phyloP scores from a whole-genome alignment of 495 filamentous ascomycete species.

The Aspergillus homomorphus region DNA sequence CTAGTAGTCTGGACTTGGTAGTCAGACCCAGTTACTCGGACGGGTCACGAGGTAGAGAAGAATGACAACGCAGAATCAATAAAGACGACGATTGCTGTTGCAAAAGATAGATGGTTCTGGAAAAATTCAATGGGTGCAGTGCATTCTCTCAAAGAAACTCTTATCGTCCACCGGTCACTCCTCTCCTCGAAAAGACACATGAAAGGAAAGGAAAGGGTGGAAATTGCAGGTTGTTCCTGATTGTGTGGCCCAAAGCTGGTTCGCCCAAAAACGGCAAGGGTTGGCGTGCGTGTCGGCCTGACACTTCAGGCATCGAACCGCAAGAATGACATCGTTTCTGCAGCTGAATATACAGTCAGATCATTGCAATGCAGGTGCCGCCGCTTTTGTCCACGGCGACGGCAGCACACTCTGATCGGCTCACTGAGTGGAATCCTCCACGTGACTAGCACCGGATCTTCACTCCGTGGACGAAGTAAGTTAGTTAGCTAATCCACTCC shows the following conservation, averaged over 20 bases:
- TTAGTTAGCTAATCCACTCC: no score
- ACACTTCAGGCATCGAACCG: neutral
- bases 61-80: neutral
- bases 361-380: no score
- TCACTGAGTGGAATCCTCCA: no score
- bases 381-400: no score
- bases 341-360: no score
- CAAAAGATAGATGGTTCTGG: no score
- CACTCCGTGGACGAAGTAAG: no score
- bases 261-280: constrained; percentile 4
- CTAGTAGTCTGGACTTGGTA: neutral
- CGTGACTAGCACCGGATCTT: no score
- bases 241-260: constrained; percentile 4
- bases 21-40: constrained; percentile 15
- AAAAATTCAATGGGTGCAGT: no score
- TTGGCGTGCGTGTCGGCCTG: constrained; percentile 1
- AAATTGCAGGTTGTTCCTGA: neutral
- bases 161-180: neutral
- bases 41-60: neutral
- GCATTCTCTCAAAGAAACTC: neutral
- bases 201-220: neutral
- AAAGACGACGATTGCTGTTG: neutral
- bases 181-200: neutral
- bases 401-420: no score
- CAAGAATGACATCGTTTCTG: neutral